phyloP scores from a whole-genome alignment of 257 asterid species.

The Primulina tabacum region DNA sequence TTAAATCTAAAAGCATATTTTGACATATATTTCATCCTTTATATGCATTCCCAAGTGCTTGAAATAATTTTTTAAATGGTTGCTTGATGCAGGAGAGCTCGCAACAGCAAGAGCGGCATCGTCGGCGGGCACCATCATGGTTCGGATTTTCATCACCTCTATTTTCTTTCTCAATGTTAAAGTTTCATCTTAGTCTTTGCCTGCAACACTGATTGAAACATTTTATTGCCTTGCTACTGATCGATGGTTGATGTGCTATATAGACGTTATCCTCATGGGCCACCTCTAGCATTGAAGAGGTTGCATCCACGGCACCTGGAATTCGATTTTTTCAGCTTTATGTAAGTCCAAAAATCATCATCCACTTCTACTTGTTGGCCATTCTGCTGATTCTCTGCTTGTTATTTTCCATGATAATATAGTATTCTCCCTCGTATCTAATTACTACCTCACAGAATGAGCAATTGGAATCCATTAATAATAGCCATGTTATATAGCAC shows the following conservation, averaged over 20 bases:
- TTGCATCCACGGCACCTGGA: conserved; percentile 80
- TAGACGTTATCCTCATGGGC: conserved; percentile 76
- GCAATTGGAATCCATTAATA: background rate
- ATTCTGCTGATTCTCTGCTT: conserved; percentile 9
- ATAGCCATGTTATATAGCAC: background rate
- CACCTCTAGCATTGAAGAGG: conserved; percentile 78
- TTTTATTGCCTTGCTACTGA: conserved; percentile 16
- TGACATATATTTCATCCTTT: conserved; percentile 4
- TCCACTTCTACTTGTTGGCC: conserved; percentile 6
- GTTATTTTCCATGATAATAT: background rate
- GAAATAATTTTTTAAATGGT: conserved; percentile 16
- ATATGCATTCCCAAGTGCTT: background rate
- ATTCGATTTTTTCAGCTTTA: conserved; percentile 80
- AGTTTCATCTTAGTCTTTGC: background rate
- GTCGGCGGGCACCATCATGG: conserved; percentile 85
- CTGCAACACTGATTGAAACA: background rate
- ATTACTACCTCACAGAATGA: conserved; percentile 10
- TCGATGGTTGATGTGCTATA: conserved; percentile 23
- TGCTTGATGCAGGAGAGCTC: conserved; percentile 61
- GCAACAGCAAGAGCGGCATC: conserved; percentile 82
- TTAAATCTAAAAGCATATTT: background rate
- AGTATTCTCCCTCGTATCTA: background rate
- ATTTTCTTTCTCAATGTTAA: background rate
- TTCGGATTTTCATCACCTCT: conserved; percentile 26
- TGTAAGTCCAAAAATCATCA: conserved; percentile 41